Conservation (phyloP, 2,329 filamentous ascomycete genomes). For the Hymenoscyphus infarciens region DNA sequence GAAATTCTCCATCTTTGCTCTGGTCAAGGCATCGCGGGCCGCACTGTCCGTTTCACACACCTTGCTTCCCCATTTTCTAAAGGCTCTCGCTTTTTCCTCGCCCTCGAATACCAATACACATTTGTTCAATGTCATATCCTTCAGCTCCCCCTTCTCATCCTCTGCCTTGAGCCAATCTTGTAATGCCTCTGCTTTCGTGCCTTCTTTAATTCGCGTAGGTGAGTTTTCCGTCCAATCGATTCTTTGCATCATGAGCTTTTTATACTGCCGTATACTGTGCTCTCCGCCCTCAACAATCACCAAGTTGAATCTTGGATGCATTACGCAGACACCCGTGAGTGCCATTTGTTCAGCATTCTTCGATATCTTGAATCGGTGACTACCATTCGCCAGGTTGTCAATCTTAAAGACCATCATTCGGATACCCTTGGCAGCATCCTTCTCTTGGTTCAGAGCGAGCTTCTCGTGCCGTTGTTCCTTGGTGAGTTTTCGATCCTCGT, state of each 20-base stretch:
- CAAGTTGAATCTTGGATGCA: slow-evolving; percentile 84
- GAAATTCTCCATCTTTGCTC: slow-evolving; percentile 90
- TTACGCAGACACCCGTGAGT: slow-evolving; percentile 84
- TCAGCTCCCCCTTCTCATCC: slow-evolving; percentile 72
- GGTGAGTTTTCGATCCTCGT: slow-evolving; percentile 81
- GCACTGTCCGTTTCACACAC: slow-evolving; percentile 92
- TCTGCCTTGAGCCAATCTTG: slow-evolving; percentile 76
- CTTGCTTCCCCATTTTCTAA: slow-evolving; percentile 83
- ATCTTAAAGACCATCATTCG: slow-evolving; percentile 86
- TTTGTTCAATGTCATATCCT: slow-evolving; percentile 77
- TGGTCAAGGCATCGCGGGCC: slow-evolving; percentile 73
- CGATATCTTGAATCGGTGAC: slow-evolving; percentile 89
- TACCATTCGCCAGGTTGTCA: slow-evolving; percentile 81
- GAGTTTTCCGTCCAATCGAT: slow-evolving; percentile 94
- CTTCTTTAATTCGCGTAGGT: slow-evolving; percentile 59
- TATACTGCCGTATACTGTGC: slow-evolving; percentile 79
- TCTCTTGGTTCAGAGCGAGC: slow-evolving; percentile 74
- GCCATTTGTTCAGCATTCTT: slow-evolving; percentile 87
- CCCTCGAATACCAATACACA: slow-evolving; percentile 89
- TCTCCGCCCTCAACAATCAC: slow-evolving; percentile 89
- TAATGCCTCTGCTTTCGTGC: slow-evolving; percentile 59
- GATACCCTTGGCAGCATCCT: slow-evolving; percentile 83
- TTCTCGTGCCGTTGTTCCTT: slow-evolving; percentile 88
- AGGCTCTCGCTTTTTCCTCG: slow-evolving; percentile 73
- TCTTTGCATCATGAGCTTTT: slow-evolving; percentile 88